Evolutionary conservation across 1,284 basidiomycete species (phyloP).

Genomic region (Tetrapyrgos nigripes): DNA sequence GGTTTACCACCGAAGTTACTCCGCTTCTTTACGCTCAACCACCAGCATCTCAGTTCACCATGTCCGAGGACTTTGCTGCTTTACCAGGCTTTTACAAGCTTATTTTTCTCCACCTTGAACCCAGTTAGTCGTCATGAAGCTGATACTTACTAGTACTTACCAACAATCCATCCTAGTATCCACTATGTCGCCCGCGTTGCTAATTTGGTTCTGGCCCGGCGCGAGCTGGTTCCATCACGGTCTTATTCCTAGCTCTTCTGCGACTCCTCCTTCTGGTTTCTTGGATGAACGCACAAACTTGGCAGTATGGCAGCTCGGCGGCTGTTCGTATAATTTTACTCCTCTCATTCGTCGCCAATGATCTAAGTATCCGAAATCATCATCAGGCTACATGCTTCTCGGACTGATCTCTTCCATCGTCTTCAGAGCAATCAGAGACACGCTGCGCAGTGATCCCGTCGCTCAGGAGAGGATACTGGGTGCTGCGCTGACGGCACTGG

Average conservation of each 20-base stretch:
- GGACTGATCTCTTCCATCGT: constrained; percentile 72
- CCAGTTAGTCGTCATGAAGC: constrained; percentile 47
- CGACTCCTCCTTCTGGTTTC: constrained; percentile 31
- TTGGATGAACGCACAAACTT: constrained; percentile 64
- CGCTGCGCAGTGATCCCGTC: constrained; percentile 60
- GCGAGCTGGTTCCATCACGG: constrained; percentile 75
- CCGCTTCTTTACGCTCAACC: constrained; percentile 14
- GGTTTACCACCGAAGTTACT: too few relatives aligned
- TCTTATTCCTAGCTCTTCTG: constrained; percentile 58
- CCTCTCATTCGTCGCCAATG: not conserved
- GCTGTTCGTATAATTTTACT: constrained; percentile 55
- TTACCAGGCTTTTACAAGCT: constrained; percentile 72
- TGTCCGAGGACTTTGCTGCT: constrained; percentile 59
- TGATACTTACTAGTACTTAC: constrained; percentile 3
- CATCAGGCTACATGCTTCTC: constrained; percentile 70
- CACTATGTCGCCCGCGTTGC: constrained; percentile 62
- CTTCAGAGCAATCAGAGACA: constrained; percentile 72
- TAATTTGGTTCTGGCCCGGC: constrained; percentile 68
- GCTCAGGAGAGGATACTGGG: constrained; percentile 77
- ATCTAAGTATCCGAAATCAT: constrained; percentile 1
- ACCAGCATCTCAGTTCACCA: constrained; percentile 11
- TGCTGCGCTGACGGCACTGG: constrained; percentile 67
- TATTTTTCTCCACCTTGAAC: constrained; percentile 75
- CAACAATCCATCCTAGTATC: constrained; percentile 46
- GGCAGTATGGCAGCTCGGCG: constrained; percentile 75